Conservation (phyloP, 2,329 filamentous ascomycete genomes). For the Botryotinia convoluta region DNA sequence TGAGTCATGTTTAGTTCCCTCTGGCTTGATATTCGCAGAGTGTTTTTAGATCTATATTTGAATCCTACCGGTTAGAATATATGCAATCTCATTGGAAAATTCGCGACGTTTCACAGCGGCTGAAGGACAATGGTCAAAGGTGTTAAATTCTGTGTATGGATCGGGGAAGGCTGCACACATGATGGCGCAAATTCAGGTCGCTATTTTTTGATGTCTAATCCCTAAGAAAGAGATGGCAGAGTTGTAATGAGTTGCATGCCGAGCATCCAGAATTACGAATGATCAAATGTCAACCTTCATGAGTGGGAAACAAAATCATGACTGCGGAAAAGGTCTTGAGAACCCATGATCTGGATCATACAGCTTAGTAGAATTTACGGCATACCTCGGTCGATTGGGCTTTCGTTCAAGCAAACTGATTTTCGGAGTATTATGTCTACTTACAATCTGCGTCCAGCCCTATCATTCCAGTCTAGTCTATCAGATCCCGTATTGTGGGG, state of each 20-base stretch:
- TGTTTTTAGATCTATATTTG: not conserved
- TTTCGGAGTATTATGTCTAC: not conserved
- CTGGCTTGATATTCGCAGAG: not conserved
- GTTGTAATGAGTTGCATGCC: not conserved
- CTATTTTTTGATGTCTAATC: not conserved
- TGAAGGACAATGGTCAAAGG: not conserved
- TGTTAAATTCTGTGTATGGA: not conserved
- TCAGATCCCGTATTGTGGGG: not conserved
- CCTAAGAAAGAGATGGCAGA: not conserved
- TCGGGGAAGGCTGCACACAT: too few species aligned
- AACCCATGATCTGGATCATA: not conserved
- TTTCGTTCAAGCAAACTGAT: not conserved
- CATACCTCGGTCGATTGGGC: not conserved
- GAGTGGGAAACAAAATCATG: not conserved
- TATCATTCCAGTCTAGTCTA: not conserved
- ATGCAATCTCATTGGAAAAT: not conserved
- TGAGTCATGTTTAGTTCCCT: too few species aligned
- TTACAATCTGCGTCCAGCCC: not conserved
- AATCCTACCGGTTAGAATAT: not conserved
- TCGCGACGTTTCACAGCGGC: not conserved
- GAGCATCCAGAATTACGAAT: not conserved
- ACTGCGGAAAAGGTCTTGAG: not conserved
- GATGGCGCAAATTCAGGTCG: not conserved
- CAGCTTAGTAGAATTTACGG: not conserved
- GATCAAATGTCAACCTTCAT: not conserved